Evolutionary conservation across 495 filamentous ascomycete species (phyloP).

Genomic region (Penicillium malachiteum): DNA sequence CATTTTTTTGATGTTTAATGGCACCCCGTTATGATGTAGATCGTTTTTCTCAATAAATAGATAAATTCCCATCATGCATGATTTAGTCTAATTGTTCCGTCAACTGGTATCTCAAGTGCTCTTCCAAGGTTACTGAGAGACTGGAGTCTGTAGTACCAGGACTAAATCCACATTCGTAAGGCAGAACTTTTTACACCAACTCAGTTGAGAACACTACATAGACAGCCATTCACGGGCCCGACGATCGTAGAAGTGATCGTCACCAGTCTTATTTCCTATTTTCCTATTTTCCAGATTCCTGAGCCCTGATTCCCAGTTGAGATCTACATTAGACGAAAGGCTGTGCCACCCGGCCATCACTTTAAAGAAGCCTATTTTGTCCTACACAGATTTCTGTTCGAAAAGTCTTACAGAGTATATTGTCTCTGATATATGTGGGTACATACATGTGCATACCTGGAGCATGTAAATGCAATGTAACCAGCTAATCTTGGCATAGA

Average conservation of each 20-base stretch:
- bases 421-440: too few relatives aligned
- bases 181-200: too few relatives aligned
- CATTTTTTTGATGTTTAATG: conserved; percentile 23
- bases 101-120: neutral
- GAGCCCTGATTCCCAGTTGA: neutral
- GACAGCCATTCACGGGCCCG: too few relatives aligned
- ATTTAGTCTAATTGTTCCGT: neutral
- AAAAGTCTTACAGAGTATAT: too few relatives aligned
- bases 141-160: neutral
- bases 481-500: too few relatives aligned
- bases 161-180: neutral
- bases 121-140: neutral
- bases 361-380: conserved; percentile 6
- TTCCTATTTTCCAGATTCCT: neutral
- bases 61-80: conserved; percentile 24
- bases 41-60: conserved; percentile 29
- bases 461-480: too few relatives aligned
- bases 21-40: conserved; percentile 32
- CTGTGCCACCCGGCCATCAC: conserved; percentile 1
- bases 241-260: neutral
- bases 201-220: too few relatives aligned
- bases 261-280: neutral
- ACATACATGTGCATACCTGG: too few relatives aligned
- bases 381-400: neutral
- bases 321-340: neutral